These are phyloP conservation scores for Plasmodium reichenowi DNA, from an alignment of 169 alveolate genomes.

Conservation along the genomic window DNA sequence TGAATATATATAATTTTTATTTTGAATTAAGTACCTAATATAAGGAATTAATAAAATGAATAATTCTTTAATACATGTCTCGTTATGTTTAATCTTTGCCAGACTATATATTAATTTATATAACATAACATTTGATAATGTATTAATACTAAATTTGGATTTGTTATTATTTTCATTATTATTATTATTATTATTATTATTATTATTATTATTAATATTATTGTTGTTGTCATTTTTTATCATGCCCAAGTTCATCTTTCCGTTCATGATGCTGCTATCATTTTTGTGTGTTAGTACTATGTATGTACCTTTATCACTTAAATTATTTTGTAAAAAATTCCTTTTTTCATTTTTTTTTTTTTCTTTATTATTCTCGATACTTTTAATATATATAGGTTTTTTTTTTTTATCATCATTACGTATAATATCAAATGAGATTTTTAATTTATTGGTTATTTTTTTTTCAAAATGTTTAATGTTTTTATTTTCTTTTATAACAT, in stretches of 20 bases:
- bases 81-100: conserved; percentile 32
- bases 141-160: conserved; percentile 10
- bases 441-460: conserved; percentile 15
- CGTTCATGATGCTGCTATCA: too few species aligned
- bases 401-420: conserved; percentile 1
- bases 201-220: not conserved
- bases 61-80: conserved; percentile 15
- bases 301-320: not conserved
- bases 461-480: conserved; percentile 29
- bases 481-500: conserved; percentile 28
- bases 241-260: too few species aligned
- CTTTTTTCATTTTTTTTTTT: not conserved
- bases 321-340: too few species aligned
- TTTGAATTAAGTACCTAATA: conserved; percentile 34
- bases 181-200: not conserved
- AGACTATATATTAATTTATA: conserved; percentile 49
- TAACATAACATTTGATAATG: conserved; percentile 59
- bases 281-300: not conserved
- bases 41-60: conserved; percentile 43
- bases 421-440: not conserved
- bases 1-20: conserved; percentile 32
- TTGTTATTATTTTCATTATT: too few species aligned
- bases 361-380: not conserved
- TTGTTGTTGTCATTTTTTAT: too few species aligned
- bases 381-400: conserved; percentile 21